Conservation (phyloP, 2,329 filamentous ascomycete species). For the Hymenoscyphus scutula region DNA sequence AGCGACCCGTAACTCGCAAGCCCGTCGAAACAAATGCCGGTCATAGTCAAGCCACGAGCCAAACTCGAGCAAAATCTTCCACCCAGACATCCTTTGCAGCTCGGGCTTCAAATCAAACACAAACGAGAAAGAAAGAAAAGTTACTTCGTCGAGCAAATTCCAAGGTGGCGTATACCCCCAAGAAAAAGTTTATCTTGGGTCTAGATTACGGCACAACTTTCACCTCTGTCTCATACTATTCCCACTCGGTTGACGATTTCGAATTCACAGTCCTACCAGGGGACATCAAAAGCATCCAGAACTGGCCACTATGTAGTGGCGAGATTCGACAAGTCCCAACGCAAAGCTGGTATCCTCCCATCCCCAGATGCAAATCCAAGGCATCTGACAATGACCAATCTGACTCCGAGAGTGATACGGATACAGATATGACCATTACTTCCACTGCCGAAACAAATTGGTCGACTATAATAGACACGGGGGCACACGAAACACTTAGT, state of each 20-base stretch:
- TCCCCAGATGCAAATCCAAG: not conserved
- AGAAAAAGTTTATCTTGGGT: constrained; percentile 9
- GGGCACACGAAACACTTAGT: not conserved
- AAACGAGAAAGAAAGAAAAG: not conserved
- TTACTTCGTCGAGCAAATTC: not conserved
- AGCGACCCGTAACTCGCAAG: not conserved
- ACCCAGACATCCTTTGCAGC: not conserved
- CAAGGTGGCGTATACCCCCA: not conserved
- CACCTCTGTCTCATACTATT: constrained; percentile 21
- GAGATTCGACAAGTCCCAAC: constrained; percentile 24
- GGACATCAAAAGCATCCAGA: constrained; percentile 19
- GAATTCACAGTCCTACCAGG: constrained; percentile 10
- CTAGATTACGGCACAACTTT: constrained; percentile 17
- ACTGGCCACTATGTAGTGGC: constrained; percentile 19
- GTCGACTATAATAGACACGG: not conserved
- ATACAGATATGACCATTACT: not conserved
- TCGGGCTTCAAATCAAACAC: not conserved
- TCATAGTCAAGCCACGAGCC: not conserved
- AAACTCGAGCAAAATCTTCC: too few species aligned
- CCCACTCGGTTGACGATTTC: constrained; percentile 2
- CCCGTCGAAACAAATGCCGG: not conserved
- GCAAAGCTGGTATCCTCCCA: constrained; percentile 24
- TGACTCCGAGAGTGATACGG: not conserved
- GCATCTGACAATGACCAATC: not conserved
- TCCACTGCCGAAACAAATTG: not conserved